phyloP scores from a whole-genome alignment of 768 basidiomycete species.

The Plicaturopsis crispa region DNA sequence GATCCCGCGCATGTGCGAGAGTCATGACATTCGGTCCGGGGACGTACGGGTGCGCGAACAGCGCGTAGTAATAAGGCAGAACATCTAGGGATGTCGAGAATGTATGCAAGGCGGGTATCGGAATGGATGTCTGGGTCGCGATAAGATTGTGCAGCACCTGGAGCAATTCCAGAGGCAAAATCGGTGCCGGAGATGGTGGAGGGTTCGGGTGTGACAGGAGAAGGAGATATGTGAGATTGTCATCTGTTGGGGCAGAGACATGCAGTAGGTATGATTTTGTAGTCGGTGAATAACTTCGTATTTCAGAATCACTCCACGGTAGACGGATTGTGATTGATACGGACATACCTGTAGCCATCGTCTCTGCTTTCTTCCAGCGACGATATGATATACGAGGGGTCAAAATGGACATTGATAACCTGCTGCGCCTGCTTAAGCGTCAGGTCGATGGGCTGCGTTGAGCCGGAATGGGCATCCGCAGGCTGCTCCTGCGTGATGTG shows the following conservation, averaged over 20 bases:
- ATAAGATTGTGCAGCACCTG: constrained; percentile 33
- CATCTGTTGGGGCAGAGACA: constrained; percentile 13
- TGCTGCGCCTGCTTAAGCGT: constrained; percentile 20
- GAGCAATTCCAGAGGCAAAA: constrained; percentile 23
- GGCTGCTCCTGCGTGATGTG: no score
- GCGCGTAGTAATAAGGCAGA: constrained; percentile 44
- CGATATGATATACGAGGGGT: constrained; percentile 9
- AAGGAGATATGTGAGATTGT: constrained; percentile 17
- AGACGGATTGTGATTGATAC: background rate
- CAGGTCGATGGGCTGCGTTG: constrained; percentile 5
- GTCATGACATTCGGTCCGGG: constrained; percentile 28
- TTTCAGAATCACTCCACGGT: constrained; percentile 8
- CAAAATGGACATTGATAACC: constrained; percentile 20
- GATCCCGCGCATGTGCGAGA: constrained; percentile 28
- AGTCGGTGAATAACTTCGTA: constrained; percentile 17
- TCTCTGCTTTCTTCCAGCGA: constrained; percentile 14
- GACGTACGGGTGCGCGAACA: constrained; percentile 30
- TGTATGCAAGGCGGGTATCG: constrained; percentile 35
- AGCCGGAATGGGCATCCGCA: background rate
- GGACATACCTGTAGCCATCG: constrained; percentile 22
- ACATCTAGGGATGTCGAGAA: constrained; percentile 39
- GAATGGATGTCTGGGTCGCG: constrained; percentile 36
- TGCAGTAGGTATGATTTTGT: constrained; percentile 19
- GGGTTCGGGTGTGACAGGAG: constrained; percentile 12
- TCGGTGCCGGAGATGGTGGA: constrained; percentile 15